Percentiles rank a stretch among this genome's conserved stretches.
phyloP scores from a whole-genome alignment of 1,284 basidiomycete species.

The Austropuccinia psidii region DNA sequence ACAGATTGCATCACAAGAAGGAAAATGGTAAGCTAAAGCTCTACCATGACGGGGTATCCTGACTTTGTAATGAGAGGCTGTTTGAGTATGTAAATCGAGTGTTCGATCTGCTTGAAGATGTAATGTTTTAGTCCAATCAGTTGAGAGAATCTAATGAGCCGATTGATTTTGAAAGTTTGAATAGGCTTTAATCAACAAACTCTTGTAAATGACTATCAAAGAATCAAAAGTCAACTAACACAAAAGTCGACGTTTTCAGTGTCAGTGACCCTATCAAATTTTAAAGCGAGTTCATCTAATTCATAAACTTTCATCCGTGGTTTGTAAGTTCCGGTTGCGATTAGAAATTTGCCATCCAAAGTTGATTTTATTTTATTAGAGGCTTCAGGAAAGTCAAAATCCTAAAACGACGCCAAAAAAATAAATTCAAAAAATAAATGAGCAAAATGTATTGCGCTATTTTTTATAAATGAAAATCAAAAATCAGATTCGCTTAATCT shows the following conservation, averaged over 20 bases:
- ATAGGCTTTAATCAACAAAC: not conserved
- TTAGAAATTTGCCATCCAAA: constrained; percentile 78
- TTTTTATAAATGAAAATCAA: not conserved
- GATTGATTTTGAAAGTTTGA: not conserved
- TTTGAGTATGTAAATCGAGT: constrained; percentile 87
- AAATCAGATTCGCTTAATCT: constrained; percentile 39
- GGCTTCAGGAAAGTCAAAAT: constrained; percentile 95
- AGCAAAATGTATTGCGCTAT: constrained; percentile 38
- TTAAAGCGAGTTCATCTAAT: constrained; percentile 79
- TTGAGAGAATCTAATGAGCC: constrained; percentile 72
- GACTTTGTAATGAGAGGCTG: constrained; percentile 82
- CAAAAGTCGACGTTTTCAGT: constrained; percentile 96
- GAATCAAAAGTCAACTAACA: constrained; percentile 58
- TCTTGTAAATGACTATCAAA: not conserved
- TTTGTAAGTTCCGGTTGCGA: constrained; percentile 97
- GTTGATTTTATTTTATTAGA: constrained; percentile 86
- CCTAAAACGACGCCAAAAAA: constrained; percentile 57
- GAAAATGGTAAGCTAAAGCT: constrained; percentile 78
- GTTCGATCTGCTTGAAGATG: constrained; percentile 95
- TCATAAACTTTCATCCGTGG: constrained; percentile 97
- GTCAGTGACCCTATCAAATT: constrained; percentile 94
- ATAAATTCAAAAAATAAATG: constrained; percentile 39
- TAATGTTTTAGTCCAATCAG: constrained; percentile 99
- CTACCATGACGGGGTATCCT: constrained; percentile 92
- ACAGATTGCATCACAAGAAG: constrained; percentile 70